These are phyloP conservation scores for Avena insularis DNA, from an alignment of 176 grass and related monocot species.

Conservation along the genomic window DNA sequence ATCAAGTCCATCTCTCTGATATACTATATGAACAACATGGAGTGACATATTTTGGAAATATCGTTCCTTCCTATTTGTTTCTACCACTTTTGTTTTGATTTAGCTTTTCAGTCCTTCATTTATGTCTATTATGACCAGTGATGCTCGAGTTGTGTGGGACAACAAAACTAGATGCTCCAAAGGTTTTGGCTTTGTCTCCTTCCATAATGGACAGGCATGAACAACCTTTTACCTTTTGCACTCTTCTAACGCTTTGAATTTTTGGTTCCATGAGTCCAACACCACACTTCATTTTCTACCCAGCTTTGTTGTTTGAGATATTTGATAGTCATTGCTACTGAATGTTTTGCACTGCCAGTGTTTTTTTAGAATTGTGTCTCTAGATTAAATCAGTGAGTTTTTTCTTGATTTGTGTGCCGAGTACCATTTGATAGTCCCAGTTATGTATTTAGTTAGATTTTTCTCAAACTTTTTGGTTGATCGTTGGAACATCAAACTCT, in stretches of 20 bases:
- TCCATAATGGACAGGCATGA: constrained; percentile 69
- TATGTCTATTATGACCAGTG: constrained; percentile 50
- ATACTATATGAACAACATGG: not conserved
- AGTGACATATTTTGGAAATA: not conserved
- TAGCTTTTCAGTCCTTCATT: constrained; percentile 36
- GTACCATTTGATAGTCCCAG: not conserved
- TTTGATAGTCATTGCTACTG: not conserved
- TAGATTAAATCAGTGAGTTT: not conserved
- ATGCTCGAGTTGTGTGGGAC: constrained; percentile 84
- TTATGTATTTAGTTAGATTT: not conserved
- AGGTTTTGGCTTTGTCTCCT: constrained; percentile 87
- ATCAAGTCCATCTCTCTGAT: not conserved
- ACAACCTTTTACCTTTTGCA: not conserved
- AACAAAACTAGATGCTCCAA: constrained; percentile 80
- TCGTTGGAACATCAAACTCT: too few relatives aligned
- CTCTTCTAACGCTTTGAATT: not conserved
- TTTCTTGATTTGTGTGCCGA: not conserved
- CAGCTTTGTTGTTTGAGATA: constrained; percentile 18
- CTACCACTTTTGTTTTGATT: not conserved
- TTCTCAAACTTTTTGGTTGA: not conserved
- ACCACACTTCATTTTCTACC: not conserved
- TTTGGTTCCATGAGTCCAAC: not conserved
- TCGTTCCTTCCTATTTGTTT: constrained; percentile 2
- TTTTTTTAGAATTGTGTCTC: not conserved
- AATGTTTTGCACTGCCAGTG: not conserved